A percentile compares a stretch with the other conserved stretches of the same genome.
phyloP scores from a whole-genome alignment of 306 rosid species.

The Elaeagnus macrophylla region DNA sequence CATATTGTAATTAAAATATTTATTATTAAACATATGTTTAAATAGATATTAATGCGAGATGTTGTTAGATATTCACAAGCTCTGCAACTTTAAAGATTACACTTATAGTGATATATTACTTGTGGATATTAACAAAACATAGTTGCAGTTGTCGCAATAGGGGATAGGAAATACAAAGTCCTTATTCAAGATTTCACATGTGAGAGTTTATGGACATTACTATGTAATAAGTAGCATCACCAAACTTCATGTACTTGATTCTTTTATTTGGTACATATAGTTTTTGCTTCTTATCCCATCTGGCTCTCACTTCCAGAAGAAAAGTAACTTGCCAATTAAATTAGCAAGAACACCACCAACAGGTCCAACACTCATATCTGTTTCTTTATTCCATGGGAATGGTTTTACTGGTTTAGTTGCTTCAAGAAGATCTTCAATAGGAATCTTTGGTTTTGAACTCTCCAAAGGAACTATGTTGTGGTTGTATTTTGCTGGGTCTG shows the following conservation, averaged over 20 bases:
- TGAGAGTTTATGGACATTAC: conserved; percentile 16
- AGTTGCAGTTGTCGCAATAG: conserved; percentile 1
- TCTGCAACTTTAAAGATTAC: conserved; percentile 47
- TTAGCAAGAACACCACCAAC: conserved; percentile 28
- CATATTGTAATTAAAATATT: conserved; percentile 30
- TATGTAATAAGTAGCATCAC: conserved; percentile 4
- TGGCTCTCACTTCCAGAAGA: conserved; percentile 21
- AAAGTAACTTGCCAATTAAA: conserved; percentile 19
- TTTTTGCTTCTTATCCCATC: conserved; percentile 10
- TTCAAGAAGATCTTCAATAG: conserved; percentile 42
- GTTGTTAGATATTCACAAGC: conserved; percentile 44
- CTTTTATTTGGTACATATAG: conserved; percentile 10
- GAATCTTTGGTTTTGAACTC: conserved; percentile 45
- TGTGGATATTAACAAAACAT: conserved; percentile 29
- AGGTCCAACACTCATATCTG: conserved; percentile 42
- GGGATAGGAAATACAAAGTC: conserved; percentile 6
- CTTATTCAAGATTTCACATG: conserved; percentile 10
- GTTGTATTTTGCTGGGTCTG: conserved; percentile 40
- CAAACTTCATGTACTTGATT: conserved; percentile 6
- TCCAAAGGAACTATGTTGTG: conserved; percentile 43
- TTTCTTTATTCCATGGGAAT: conserved; percentile 57
- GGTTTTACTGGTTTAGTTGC: conserved; percentile 59
- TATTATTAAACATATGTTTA: conserved; percentile 30
- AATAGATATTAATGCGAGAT: conserved; percentile 52
- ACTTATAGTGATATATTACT: conserved; percentile 46